Evolutionary conservation across 768 basidiomycete genomes (phyloP).

Genomic region (Leccinellum albellum): DNA sequence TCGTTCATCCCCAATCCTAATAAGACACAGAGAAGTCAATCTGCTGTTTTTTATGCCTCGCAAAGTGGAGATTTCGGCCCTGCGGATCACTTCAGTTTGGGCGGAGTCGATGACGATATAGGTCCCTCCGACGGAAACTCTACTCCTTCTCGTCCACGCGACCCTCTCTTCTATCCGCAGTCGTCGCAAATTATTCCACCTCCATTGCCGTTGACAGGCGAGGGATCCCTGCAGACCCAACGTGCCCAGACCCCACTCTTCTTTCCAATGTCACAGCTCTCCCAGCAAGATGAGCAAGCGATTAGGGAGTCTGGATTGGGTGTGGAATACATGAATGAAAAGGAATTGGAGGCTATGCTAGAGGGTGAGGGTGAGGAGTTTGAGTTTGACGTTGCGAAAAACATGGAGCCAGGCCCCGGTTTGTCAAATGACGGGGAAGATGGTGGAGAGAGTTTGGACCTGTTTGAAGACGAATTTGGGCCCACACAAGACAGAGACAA

Average conservation of each 20-base stretch:
- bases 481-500: slow-evolving; percentile 28
- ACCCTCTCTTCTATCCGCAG: slow-evolving; percentile 25
- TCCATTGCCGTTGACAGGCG: neutral
- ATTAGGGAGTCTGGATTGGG: slow-evolving; percentile 63
- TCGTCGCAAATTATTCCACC: slow-evolving; percentile 19
- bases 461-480: slow-evolving; percentile 32
- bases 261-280: slow-evolving; percentile 59
- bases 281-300: slow-evolving; percentile 48
- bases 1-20: slow-evolving; percentile 16
- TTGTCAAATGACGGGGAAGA: slow-evolving; percentile 6
- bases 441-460: slow-evolving; percentile 24
- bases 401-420: neutral
- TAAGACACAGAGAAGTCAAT: slow-evolving; percentile 9
- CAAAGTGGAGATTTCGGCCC: slow-evolving; percentile 17
- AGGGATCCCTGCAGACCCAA: slow-evolving; percentile 4
- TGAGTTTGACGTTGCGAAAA: slow-evolving; percentile 19
- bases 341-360: slow-evolving; percentile 51
- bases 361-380: slow-evolving; percentile 35
- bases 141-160: slow-evolving; percentile 2
- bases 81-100: slow-evolving; percentile 7
- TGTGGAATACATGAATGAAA: slow-evolving; percentile 59
- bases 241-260: slow-evolving; percentile 30
- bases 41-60: slow-evolving; percentile 11
- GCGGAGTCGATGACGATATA: neutral
- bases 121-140: neutral